Base-by-base conservation (phyloP, 192 early-diverging fungal species). In the Backusella morwellensis region DNA sequence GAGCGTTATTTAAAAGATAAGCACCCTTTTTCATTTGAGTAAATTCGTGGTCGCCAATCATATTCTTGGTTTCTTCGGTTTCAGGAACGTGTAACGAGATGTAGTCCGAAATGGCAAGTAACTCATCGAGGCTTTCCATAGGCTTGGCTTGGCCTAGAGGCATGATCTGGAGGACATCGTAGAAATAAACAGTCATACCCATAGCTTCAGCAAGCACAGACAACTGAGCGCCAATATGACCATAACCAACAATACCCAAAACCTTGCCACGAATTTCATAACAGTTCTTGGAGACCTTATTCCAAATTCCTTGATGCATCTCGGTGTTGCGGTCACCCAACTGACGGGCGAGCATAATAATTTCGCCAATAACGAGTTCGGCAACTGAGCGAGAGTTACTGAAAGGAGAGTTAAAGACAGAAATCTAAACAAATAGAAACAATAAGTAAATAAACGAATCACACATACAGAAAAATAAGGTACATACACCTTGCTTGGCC, bases 381-480 rank as follows among this genome's bases (percentile, higher is more conserved):
- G 98, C 98, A 34, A 98, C 98, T 69, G 91, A 93, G 70, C 97
- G 90, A 70, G 91, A 93, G 89, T 99, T 99, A 86, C 92, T 94
- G 88, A 98, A 98, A 68, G 97, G 97, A 70, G 97, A 98, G 89
- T 98, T 98, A 88, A 99, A 99, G 35, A 98, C 96, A 26, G 94
- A 92, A 76, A 99, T 95, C 86, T 88, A 68, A 21, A 47, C 29
- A 66, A 35, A 41, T 41, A 52, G 8, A 86, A 72, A 34, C 2
- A 32, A 59, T 11, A 59, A 63, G 23, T 63, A 63, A 63, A 36
- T 35, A 36, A 68, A 35, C 67, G 42, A 40, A 26, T 47, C 11
- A 50, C 11, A 76, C 32, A 40, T 17, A 74, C 44, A 47, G 26
- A 23, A 42, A 66, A 32, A 42, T 6, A 17, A 41, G 26, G 19